Conservation (phyloP, 768 basidiomycete genomes). For the Russula griseocarnosa region DNA sequence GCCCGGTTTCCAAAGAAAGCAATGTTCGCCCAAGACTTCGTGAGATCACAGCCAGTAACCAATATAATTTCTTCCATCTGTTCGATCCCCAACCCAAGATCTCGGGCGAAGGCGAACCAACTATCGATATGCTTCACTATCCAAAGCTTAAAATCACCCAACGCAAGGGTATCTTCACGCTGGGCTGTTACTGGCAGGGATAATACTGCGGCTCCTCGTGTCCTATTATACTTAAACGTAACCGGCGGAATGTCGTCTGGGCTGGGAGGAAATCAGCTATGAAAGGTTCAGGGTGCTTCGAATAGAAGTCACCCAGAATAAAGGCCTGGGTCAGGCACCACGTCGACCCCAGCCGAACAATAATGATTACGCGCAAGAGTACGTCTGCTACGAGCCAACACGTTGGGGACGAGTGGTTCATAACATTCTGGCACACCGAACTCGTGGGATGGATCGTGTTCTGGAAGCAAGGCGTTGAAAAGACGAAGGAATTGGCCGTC, state of each 20-base stretch:
- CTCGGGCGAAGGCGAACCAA: not conserved
- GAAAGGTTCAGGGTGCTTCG: too few species aligned
- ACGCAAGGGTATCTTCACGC: not conserved
- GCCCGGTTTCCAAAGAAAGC: not conserved
- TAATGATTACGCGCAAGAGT: not conserved
- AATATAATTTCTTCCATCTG: constrained; percentile 6
- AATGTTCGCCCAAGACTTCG: not conserved
- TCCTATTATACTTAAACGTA: not conserved
- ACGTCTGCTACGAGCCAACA: not conserved
- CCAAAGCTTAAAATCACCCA: not conserved
- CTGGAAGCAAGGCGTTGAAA: constrained; percentile 22
- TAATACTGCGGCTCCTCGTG: not conserved
- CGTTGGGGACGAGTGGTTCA: not conserved
- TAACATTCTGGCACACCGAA: not conserved
- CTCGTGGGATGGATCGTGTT: constrained; percentile 1
- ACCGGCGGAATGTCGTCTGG: not conserved
- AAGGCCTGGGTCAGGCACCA: not conserved
- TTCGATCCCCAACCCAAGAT: not conserved
- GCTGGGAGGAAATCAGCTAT: not conserved
- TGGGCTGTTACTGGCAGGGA: constrained; percentile 3
- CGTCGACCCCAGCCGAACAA: not conserved
- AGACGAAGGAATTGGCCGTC: constrained; percentile 25
- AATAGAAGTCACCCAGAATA: not conserved
- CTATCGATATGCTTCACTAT: not conserved
- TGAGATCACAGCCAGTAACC: constrained; percentile 5